Evolutionary conservation across 2,329 filamentous ascomycete species (phyloP).

Genomic region (Nemania sp.): DNA sequence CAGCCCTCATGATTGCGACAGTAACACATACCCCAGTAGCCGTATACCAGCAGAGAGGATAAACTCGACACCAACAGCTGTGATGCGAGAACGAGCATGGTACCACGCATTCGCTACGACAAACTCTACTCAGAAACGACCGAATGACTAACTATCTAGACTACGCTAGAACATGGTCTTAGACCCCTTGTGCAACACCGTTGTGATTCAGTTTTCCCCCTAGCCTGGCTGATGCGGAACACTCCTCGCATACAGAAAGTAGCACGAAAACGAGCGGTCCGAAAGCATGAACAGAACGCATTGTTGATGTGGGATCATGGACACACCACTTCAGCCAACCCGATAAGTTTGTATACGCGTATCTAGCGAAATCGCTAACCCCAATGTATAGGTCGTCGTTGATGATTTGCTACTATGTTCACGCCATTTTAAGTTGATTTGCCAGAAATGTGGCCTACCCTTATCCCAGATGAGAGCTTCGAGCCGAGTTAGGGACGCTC

Average conservation of each 20-base stretch:
- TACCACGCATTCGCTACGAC: neutral
- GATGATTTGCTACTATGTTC: neutral
- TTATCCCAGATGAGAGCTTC: neutral
- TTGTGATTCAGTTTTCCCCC: neutral
- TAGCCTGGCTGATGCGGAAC: neutral
- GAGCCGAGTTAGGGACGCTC: neutral
- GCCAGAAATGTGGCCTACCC: no score
- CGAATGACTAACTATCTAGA: neutral
- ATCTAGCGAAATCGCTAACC: neutral
- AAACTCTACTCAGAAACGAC: neutral
- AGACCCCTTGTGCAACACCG: neutral
- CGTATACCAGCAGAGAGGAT: neutral
- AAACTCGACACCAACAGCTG: neutral
- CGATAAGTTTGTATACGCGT: neutral
- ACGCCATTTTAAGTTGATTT: neutral
- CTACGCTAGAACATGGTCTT: neutral
- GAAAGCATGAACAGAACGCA: neutral
- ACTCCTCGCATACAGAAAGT: neutral
- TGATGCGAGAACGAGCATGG: slow-evolving; percentile 5
- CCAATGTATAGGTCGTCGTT: neutral
- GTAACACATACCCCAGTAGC: neutral
- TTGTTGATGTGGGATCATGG: neutral
- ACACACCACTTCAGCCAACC: neutral
- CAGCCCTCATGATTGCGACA: neutral
- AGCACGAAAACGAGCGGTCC: neutral